Conservation (phyloP, 306 rosid species). For the Vigna nakashimae region DNA sequence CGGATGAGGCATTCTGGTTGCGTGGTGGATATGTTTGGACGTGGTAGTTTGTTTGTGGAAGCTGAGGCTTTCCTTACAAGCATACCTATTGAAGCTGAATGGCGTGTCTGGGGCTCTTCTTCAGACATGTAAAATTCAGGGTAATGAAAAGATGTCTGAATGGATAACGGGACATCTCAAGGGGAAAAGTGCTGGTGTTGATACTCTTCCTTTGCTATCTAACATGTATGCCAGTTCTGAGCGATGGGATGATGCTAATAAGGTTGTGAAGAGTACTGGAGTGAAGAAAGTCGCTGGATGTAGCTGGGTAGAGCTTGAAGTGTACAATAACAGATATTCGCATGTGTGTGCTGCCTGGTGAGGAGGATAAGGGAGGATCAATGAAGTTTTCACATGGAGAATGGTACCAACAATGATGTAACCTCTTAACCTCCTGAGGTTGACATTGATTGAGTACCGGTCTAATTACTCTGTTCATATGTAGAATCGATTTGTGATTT, state of each 20-base stretch:
- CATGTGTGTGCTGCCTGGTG: no score
- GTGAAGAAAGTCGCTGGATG: constrained; percentile 53
- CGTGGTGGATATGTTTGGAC: constrained; percentile 59
- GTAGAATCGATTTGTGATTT: no score
- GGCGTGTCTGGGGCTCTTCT: constrained; percentile 74
- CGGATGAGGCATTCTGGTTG: constrained; percentile 58
- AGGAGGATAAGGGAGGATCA: no score
- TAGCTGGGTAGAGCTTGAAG: constrained; percentile 60
- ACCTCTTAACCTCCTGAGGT: no score
- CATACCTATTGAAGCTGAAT: constrained; percentile 54
- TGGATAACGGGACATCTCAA: constrained; percentile 54
- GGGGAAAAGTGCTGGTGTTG: constrained; percentile 51
- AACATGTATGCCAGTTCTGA: constrained; percentile 67
- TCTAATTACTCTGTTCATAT: no score
- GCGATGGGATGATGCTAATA: constrained; percentile 74
- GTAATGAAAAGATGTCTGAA: constrained; percentile 61
- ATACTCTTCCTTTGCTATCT: constrained; percentile 72
- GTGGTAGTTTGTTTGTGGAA: constrained; percentile 66
- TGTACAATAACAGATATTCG: no score
- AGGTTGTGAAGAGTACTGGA: constrained; percentile 46
- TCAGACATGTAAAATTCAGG: constrained; percentile 73
- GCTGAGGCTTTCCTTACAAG: constrained; percentile 61
- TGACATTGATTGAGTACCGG: no score
- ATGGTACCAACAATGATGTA: no score
- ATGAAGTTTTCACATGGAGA: no score